These are phyloP conservation scores for Leersia perrieri DNA, from an alignment of 176 grass and related monocot genomes.

Conservation along the genomic window DNA sequence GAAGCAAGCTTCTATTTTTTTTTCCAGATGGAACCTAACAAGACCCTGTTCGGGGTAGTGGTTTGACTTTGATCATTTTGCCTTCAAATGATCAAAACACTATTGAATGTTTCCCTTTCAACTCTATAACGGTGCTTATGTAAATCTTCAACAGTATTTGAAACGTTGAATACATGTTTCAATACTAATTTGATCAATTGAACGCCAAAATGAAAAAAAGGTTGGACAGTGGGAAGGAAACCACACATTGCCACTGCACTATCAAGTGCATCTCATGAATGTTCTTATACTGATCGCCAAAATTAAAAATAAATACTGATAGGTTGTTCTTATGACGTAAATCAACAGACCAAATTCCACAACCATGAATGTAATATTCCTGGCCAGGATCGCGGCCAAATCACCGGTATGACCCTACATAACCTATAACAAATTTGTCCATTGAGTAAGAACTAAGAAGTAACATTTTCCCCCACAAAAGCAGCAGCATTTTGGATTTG, in stretches of 20 bases:
- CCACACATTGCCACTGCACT: too few species aligned
- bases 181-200: background rate
- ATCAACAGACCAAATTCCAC: background rate
- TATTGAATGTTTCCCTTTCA: background rate
- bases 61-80: too few species aligned
- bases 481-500: background rate
- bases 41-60: background rate
- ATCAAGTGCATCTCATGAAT: too few species aligned
- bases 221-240: too few species aligned
- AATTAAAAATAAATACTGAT: too few species aligned
- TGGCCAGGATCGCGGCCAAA: background rate
- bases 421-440: background rate
- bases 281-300: too few species aligned
- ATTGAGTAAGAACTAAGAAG: too few species aligned
- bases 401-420: background rate
- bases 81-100: background rate
- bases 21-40: background rate
- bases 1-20: background rate
- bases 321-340: background rate
- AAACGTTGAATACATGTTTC: background rate
- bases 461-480: too few species aligned
- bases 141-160: background rate
- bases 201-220: too few species aligned
- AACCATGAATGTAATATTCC: background rate
- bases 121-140: background rate